Base-by-base conservation (phyloP, 768 basidiomycete species). In the Lactifluus piperatus region DNA sequence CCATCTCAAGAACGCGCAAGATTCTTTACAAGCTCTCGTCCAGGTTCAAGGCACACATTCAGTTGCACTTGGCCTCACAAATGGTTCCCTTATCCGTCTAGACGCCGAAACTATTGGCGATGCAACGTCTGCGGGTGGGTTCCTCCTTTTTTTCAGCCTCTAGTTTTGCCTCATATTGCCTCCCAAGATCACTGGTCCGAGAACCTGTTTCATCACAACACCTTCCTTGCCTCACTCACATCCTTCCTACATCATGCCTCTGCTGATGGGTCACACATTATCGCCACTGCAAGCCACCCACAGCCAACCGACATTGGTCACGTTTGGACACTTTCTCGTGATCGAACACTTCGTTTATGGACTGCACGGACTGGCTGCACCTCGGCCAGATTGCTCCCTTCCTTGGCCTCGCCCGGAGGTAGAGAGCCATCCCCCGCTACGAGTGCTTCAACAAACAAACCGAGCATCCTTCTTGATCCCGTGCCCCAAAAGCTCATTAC, bases 291-390 rank as follows among this genome's bases (percentile, higher is more conserved):
- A 6, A 83, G 83, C 45, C 79, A 85, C 69, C 81, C 86, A 43
- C 86, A 84, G 72, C 88, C 88, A 18, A 86, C 85, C 14, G 87
- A 88, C 68, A 76, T 88, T 57, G 80, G 77, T 36, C 78, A 88
- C 65, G 74, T 86, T 22, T 95, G 91, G 82, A 86, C 92, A 1
- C 78, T 98, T 43, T 93, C 94, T 9, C 79, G 92, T 55, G 92
- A 97, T 74, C 80, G 88, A 55, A 86, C 84, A 34, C 76, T 98
- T 43, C 81, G 92, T 39, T 75, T 89, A 44, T 97, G 94, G 94
- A 86, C 88, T 63, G 78, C 84, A 29, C 81, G 85, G 69, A 76
- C 82, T 55, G 85, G 85, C 45, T 86, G 89, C 68, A 78, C 86
- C n/a, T 79, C 83, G 30, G 80, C 81, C 32, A 84, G 80, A 67